Conservation (phyloP, 495 filamentous ascomycete species). For the Aspergillus affinis region DNA sequence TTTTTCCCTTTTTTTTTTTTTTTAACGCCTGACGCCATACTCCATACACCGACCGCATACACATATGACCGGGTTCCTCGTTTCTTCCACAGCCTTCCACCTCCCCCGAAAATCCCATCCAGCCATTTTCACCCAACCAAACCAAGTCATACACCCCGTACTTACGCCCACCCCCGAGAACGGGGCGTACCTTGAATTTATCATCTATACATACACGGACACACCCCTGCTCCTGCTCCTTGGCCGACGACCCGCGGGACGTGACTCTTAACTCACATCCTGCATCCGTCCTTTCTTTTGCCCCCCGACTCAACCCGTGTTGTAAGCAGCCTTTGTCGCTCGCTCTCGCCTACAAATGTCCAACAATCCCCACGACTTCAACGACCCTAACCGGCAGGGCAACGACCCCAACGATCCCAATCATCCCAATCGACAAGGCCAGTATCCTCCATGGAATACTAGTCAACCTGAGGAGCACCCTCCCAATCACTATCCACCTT, state of each 20-base stretch:
- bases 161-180: background rate
- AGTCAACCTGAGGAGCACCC: conserved; percentile 45
- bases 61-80: background rate
- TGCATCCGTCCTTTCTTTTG: conserved; percentile 24
- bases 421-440: conserved; percentile 5
- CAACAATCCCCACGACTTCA: conserved; percentile 42
- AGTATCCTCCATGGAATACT: conserved; percentile 49
- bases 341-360: conserved; percentile 45
- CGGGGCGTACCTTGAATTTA: background rate
- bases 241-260: conserved; percentile 21
- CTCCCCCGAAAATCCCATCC: background rate
- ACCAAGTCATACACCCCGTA: conserved; percentile 2
- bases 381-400: conserved; percentile 42
- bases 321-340: conserved; percentile 22
- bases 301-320: conserved; percentile 15
- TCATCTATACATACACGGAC: conserved; percentile 4
- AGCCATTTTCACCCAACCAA: conserved; percentile 3
- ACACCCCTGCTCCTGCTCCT: conserved; percentile 15
- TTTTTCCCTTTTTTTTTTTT: too few relatives aligned
- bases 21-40: conserved; percentile 12
- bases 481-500: conserved; percentile 31
- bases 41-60: conserved; percentile 4
- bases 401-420: too few relatives aligned
- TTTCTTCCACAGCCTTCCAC: background rate
- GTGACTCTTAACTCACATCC: conserved; percentile 28